Evolutionary conservation across 495 filamentous ascomycete species (phyloP).

Genomic region (Evansstolkia leycettana): DNA sequence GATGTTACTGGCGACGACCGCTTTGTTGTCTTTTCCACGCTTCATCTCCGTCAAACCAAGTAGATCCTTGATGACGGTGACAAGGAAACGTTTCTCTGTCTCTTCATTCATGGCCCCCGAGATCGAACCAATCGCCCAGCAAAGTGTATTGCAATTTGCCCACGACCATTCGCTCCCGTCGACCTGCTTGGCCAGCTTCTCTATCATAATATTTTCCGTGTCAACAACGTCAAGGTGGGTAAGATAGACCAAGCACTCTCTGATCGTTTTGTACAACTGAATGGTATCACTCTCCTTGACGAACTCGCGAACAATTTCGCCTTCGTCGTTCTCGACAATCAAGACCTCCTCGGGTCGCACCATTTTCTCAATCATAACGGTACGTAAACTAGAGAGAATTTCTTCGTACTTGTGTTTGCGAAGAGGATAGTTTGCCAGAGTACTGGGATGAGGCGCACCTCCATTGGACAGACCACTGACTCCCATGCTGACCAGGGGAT

Average conservation of each 20-base stretch:
- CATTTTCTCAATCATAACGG: conserved; percentile 99
- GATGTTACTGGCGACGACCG: conserved; percentile 97
- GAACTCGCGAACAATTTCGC: conserved; percentile 96
- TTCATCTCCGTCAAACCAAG: conserved; percentile 99
- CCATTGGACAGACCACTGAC: conserved; percentile 58
- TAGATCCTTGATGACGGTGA: conserved; percentile 97
- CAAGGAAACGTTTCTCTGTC: conserved; percentile 94
- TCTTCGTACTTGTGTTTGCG: conserved; percentile 96
- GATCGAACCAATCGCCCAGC: conserved; percentile 98
- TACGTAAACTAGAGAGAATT: conserved; percentile 81
- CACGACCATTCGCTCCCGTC: conserved; percentile 96
- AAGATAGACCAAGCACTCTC: conserved; percentile 94
- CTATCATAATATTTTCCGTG: conserved; percentile 97
- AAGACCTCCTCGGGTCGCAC: conserved; percentile 96
- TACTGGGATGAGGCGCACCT: conserved; percentile 71
- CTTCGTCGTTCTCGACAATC: conserved; percentile 98
- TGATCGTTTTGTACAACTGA: conserved; percentile 96
- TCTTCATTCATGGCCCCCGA: conserved; percentile 99
- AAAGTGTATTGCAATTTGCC: conserved; percentile 98
- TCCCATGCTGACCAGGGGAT: conserved; percentile 70
- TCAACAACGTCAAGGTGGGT: conserved; percentile 97
- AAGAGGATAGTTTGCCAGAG: conserved; percentile 76
- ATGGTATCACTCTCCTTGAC: conserved; percentile 99
- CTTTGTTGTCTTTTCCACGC: conserved; percentile 98
- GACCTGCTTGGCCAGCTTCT: conserved; percentile 89